A percentile compares a stretch with the other conserved stretches of the same genome.
phyloP scores from a whole-genome alignment of 2,329 filamentous ascomycete genomes.

The Stagonosporopsis cucurbitacearum region DNA sequence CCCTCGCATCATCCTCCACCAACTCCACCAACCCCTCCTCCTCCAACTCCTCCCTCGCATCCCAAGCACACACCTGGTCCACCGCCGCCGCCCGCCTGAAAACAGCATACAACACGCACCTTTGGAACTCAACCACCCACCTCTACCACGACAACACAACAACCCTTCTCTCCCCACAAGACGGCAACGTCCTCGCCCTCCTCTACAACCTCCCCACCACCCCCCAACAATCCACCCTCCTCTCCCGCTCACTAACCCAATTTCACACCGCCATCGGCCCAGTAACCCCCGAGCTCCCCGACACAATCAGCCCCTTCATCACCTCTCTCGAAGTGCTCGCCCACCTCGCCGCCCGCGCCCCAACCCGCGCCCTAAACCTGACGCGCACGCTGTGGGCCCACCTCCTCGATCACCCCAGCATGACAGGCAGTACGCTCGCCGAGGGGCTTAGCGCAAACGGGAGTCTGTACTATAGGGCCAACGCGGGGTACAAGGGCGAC shows the following conservation, averaged over 20 bases:
- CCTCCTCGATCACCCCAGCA: conserved; percentile 36
- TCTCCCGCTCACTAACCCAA: background rate
- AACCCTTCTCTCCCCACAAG: conserved; percentile 30
- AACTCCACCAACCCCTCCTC: background rate
- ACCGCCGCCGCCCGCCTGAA: conserved; percentile 18
- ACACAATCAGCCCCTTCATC: conserved; percentile 50
- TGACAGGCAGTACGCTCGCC: conserved; percentile 48
- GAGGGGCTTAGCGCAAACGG: conserved; percentile 51
- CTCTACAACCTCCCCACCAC: conserved; percentile 31
- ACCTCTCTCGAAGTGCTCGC: conserved; percentile 46
- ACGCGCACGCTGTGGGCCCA: conserved; percentile 41
- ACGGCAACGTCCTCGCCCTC: conserved; percentile 32
- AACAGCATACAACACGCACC: conserved; percentile 18
- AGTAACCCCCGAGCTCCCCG: conserved; percentile 43
- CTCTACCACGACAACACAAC: conserved; percentile 31
- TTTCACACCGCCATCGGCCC: conserved; percentile 31
- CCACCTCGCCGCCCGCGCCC: conserved; percentile 33
- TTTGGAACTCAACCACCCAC: conserved; percentile 10
- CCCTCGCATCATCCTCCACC: conserved; percentile 7
- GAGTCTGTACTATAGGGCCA: conserved; percentile 43
- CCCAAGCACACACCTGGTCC: conserved; percentile 13
- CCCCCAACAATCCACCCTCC: conserved; percentile 13
- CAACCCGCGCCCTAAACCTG: conserved; percentile 37
- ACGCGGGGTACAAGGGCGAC: conserved; percentile 43
- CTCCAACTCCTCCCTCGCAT: background rate